Percentiles rank a stretch among this genome's conserved stretches.
phyloP scores from a whole-genome alignment of 2,329 filamentous ascomycete species.

The Tolypocladium cylindrosporum region DNA sequence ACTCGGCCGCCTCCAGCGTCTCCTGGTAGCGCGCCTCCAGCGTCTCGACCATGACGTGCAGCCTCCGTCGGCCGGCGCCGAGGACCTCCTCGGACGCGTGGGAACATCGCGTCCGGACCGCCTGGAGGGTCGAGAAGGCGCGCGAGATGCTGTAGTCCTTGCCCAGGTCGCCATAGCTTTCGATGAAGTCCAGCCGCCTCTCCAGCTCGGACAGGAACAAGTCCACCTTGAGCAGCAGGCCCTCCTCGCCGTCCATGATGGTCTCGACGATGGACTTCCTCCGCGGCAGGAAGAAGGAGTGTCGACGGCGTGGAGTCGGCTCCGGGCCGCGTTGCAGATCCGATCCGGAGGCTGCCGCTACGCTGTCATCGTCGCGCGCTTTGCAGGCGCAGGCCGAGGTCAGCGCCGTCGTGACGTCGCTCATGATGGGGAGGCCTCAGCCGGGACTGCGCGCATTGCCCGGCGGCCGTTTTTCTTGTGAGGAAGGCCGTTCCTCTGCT shows the following conservation, averaged over 20 bases:
- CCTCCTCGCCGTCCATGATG: conserved; percentile 54
- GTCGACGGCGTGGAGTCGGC: conserved; percentile 35
- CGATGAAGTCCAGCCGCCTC: conserved; percentile 75
- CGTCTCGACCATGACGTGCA: conserved; percentile 86
- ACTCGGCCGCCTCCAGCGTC: conserved; percentile 72
- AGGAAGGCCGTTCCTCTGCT: background rate
- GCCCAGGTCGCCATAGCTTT: conserved; percentile 74
- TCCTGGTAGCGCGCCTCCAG: conserved; percentile 82
- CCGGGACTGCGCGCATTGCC: background rate
- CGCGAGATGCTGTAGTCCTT: conserved; percentile 76
- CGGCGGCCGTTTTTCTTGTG: background rate
- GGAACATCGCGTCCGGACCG: conserved; percentile 79
- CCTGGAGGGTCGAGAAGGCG: conserved; percentile 76
- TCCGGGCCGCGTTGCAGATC: conserved; percentile 20
- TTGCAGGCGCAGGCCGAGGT: conserved; percentile 26
- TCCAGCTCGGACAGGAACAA: conserved; percentile 79
- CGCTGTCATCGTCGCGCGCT: conserved; percentile 15
- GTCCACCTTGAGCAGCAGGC: conserved; percentile 57
- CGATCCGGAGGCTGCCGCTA: conserved; percentile 29
- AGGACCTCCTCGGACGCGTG: conserved; percentile 85
- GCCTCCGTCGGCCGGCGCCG: conserved; percentile 71
- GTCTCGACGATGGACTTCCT: conserved; percentile 49
- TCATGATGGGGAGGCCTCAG: conserved; percentile 18
- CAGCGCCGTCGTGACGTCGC: conserved; percentile 26
- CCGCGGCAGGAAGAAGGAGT: conserved; percentile 47